Base-by-base conservation (phyloP, 2,329 filamentous ascomycete genomes). In the Alternaria tenuissima region DNA sequence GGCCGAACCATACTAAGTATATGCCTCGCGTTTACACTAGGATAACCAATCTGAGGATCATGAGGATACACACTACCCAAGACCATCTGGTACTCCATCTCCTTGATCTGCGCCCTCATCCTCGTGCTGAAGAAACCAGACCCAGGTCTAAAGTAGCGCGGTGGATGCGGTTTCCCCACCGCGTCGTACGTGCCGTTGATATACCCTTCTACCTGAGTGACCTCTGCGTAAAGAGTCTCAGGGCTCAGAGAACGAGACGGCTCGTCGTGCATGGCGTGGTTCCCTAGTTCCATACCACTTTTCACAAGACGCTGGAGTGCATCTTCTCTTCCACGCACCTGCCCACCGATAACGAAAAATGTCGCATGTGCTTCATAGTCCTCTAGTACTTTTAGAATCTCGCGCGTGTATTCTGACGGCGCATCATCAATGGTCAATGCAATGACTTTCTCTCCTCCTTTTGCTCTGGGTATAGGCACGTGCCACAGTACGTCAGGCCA, bases 191-290 rank as follows among this genome's bases (percentile, higher is more conserved):
- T 87, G 0, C 75, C 68, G 8, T 82, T 78, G 52, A 93, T 86
- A 71, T 86, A 82, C 0, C 64, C 74, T 67, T 92, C 88, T 16
- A 96, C 92, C 11, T 83, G 67, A 12, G 78, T 73, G 52, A 96
- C 89, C 80, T 96, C 87, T 1, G 75, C 72, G 36, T 82, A 79
- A 1, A 97, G 85, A 62, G 86, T 83, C 1, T 80, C 80, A 52
- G 88, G 83, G 41, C 82, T 78, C 26, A 96, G 82, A 0, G 82
- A 81, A 44, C 86, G 83, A 9, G 89, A 90, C 0, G 92, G 88
- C 81, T 95, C 92, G 78, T 97, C 93, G 76, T 88, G 86, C 92
- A 95, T 94, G 9, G 91, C 93, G 78, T 97, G 93, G 79, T 97
- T 97, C 24, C 87, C 93, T 4, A 97, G 82, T 81, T 84, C 84